Evolutionary conservation across 23 red algal species (phyloP).

Genomic region (Cyanidiococcus yangmingshanensis): DNA sequence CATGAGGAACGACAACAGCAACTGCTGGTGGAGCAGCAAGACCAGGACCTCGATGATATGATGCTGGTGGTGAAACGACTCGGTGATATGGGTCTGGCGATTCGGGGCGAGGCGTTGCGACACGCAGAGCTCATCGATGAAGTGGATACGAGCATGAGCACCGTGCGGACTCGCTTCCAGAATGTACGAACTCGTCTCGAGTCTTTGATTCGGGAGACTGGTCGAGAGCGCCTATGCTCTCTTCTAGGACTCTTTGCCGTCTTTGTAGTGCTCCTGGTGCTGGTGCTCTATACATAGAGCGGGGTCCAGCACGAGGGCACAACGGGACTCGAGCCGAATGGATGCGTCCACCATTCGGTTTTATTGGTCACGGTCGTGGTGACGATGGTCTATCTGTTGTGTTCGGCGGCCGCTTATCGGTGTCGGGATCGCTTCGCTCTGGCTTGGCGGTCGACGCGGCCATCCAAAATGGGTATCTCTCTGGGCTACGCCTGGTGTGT

Average conservation of each 20-base stretch:
- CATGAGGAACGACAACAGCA: not conserved
- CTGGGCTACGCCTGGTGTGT: too few relatives aligned
- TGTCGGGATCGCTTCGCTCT: too few relatives aligned
- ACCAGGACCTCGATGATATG: constrained; percentile 13
- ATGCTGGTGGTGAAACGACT: not conserved
- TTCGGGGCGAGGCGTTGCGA: not conserved
- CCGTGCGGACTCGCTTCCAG: not conserved
- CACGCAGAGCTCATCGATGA: constrained; percentile 6
- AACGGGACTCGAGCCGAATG: too few relatives aligned
- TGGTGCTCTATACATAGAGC: constrained; percentile 10
- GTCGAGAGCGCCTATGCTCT: not conserved
- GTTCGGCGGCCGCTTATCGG: too few relatives aligned
- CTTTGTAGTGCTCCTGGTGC: not conserved
- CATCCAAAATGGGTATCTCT: too few relatives aligned
- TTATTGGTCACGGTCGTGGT: too few relatives aligned
- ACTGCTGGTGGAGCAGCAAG: constrained; percentile 1
- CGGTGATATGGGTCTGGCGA: constrained; percentile 20
- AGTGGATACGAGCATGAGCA: not conserved
- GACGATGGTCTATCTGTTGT: too few relatives aligned
- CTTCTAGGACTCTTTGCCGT: not conserved
- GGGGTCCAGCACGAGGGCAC: too few relatives aligned
- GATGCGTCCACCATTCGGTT: too few relatives aligned
- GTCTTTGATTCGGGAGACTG: not conserved
- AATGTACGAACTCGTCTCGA: not conserved
- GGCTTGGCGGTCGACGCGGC: too few relatives aligned